Percentiles rank a stretch among this genome's conserved stretches.
Conservation (phyloP, 75 land plant genomes). For the Picea sitchensis region DNA sequence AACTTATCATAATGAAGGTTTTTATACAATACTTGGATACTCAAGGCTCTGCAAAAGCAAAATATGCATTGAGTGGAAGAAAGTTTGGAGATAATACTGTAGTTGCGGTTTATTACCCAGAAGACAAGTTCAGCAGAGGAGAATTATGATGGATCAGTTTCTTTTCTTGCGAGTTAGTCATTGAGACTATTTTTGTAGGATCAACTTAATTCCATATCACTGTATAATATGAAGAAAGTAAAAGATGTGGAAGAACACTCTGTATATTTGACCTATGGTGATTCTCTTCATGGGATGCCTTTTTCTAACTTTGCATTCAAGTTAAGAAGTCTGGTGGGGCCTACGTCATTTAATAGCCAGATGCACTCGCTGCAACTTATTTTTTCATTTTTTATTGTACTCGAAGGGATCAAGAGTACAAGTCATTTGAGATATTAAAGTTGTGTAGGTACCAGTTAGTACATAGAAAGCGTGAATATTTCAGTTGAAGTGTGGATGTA, state of each 20-base stretch:
- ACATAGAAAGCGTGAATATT: neutral
- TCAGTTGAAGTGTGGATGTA: neutral
- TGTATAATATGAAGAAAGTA: neutral
- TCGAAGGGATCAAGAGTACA: neutral
- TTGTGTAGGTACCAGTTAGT: neutral
- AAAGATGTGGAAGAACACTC: neutral
- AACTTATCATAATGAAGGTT: constrained; percentile 15
- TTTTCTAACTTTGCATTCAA: too few relatives aligned
- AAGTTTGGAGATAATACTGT: constrained; percentile 38
- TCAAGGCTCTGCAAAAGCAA: constrained; percentile 30
- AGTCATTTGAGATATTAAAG: neutral
- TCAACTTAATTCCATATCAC: neutral
- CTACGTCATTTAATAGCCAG: neutral
- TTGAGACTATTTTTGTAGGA: neutral
- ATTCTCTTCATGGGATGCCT: neutral
- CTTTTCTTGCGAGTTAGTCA: neutral
- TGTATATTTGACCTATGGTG: neutral
- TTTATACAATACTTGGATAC: constrained; percentile 32
- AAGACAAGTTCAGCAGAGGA: constrained; percentile 31
- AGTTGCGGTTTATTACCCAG: constrained; percentile 28
- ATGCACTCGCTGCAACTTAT: neutral
- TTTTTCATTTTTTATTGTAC: neutral
- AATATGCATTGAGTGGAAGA: constrained; percentile 23
- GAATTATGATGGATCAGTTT: constrained; percentile 24
- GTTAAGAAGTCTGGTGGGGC: neutral